Conservation (phyloP, 345 rosid genomes). For the Cardamine chenopodiifolia region DNA sequence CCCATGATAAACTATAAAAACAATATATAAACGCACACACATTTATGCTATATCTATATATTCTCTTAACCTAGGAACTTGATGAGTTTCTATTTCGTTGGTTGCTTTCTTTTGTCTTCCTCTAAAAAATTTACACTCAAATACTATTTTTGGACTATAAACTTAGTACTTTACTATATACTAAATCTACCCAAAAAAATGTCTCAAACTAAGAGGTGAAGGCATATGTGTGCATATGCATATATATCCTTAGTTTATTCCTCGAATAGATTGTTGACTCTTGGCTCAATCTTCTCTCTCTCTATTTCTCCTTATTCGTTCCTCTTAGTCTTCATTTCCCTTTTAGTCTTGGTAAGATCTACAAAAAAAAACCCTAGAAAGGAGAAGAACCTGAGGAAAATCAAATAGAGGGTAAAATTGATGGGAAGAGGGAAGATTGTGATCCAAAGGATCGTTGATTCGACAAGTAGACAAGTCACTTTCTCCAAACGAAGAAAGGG, state of each 20-base stretch:
- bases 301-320: conserved; percentile 40
- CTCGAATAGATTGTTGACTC: conserved; percentile 51
- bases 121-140: not conserved
- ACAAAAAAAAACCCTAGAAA: conserved; percentile 44
- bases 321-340: conserved; percentile 39
- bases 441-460: conserved; percentile 52
- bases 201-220: conserved; percentile 42
- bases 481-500: conserved; percentile 53
- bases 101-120: conserved; percentile 3
- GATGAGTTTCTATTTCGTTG: conserved; percentile 27
- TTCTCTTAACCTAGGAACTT: conserved; percentile 43
- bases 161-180: conserved; percentile 21
- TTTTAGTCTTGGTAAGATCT: conserved; percentile 38
- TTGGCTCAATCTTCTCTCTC: conserved; percentile 40
- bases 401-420: conserved; percentile 27
- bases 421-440: conserved; percentile 53
- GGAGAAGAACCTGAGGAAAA: conserved; percentile 28
- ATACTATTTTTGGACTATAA: conserved; percentile 32
- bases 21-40: not conserved
- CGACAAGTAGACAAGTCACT: conserved; percentile 51
- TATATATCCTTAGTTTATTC: conserved; percentile 41
- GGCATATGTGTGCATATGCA: conserved; percentile 23
- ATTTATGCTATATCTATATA: conserved; percentile 23
- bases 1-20: conserved; percentile 4
- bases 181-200: conserved; percentile 31